Conservation (phyloP, 2,329 filamentous ascomycete genomes). For the Colletotrichum gigasporum region DNA sequence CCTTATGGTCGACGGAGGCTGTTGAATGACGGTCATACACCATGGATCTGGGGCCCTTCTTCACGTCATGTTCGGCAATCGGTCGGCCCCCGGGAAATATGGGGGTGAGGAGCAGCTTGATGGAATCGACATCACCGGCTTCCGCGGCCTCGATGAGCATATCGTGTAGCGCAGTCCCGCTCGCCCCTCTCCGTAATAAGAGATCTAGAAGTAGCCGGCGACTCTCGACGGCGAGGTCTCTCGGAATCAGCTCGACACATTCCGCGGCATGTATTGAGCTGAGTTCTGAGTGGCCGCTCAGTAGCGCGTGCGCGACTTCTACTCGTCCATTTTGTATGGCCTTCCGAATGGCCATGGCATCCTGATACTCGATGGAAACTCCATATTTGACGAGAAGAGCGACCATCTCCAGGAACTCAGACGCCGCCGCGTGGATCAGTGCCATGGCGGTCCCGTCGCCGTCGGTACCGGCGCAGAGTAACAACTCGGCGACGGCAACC, state of each 20-base stretch:
- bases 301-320: slow-evolving; percentile 56
- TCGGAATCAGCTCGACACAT: slow-evolving; percentile 59
- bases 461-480: slow-evolving; percentile 66
- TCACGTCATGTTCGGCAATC: slow-evolving; percentile 24
- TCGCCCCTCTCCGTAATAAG: slow-evolving; percentile 61
- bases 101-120: slow-evolving; percentile 59
- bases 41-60: slow-evolving; percentile 37
- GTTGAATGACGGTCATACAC: slow-evolving; percentile 55
- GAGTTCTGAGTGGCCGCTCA: slow-evolving; percentile 54
- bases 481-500: slow-evolving; percentile 61
- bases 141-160: slow-evolving; percentile 60
- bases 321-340: slow-evolving; percentile 57
- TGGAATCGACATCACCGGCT: slow-evolving; percentile 56
- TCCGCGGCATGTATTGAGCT: slow-evolving; percentile 57
- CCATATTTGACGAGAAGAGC: slow-evolving; percentile 62
- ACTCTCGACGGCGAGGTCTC: slow-evolving; percentile 54
- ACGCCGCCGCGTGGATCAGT: slow-evolving; percentile 57
- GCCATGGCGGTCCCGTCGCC: slow-evolving; percentile 60
- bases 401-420: slow-evolving; percentile 64
- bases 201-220: slow-evolving; percentile 54
- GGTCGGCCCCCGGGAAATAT: slow-evolving; percentile 51
- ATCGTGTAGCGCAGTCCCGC: slow-evolving; percentile 56
- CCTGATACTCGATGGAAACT: slow-evolving; percentile 63
- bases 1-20: slow-evolving; percentile 62
- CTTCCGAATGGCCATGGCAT: slow-evolving; percentile 58